phyloP scores from a whole-genome alignment of 306 rosid genomes.

The Pyrus betulifolia region DNA sequence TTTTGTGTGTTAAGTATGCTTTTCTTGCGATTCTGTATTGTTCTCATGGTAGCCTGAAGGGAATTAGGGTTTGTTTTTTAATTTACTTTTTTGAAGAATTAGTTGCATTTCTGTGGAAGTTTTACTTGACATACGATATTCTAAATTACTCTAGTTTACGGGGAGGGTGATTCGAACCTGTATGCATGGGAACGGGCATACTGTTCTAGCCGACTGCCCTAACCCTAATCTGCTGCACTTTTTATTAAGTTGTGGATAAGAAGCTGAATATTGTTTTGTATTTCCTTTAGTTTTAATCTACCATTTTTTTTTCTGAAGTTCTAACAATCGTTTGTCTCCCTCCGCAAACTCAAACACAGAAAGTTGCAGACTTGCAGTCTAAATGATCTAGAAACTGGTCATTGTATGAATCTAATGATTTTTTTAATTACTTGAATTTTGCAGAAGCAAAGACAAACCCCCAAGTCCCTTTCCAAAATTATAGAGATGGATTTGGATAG shows the following conservation, averaged over 20 bases:
- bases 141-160: neutral
- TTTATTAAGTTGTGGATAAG: neutral
- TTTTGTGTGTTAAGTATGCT: neutral
- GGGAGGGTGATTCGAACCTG: neutral
- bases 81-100: neutral
- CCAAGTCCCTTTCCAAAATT: constrained; percentile 17
- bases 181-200: no score
- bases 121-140: no score
- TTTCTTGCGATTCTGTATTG: neutral
- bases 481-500: constrained; percentile 39
- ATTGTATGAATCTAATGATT: neutral
- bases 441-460: constrained; percentile 26
- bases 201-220: no score
- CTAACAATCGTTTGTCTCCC: neutral
- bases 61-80: neutral
- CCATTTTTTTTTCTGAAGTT: neutral
- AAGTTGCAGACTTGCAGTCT: neutral
- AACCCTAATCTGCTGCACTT: neutral
- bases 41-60: neutral
- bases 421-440: constrained; percentile 2
- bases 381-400: neutral
- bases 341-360: neutral
- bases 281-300: neutral
- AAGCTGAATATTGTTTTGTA: neutral
- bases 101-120: neutral